phyloP scores from a whole-genome alignment of 306 rosid genomes.

The Amphicarpaea edgeworthii region DNA sequence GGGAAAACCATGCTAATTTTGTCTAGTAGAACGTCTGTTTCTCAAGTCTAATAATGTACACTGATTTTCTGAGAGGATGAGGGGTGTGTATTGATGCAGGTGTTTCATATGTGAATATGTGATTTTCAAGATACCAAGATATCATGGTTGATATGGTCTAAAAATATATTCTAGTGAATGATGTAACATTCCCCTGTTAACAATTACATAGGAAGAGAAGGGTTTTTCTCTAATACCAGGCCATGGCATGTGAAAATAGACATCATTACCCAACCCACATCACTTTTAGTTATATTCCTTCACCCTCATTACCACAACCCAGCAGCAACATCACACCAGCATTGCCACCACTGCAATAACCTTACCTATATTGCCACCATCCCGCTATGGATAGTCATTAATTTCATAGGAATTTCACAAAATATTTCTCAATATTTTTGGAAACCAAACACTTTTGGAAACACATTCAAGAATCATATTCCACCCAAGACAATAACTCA shows the following conservation, averaged over 20 bases:
- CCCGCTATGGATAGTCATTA: background rate
- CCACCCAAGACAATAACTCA: background rate
- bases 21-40: background rate
- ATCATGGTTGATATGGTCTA: background rate
- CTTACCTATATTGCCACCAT: background rate
- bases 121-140: constrained; percentile 20
- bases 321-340: background rate
- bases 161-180: background rate
- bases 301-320: constrained; percentile 11
- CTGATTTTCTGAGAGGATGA: background rate
- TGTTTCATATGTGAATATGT: background rate
- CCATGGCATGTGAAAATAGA: background rate
- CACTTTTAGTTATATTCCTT: constrained; percentile 6
- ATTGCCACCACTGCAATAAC: background rate
- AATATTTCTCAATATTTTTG: background rate
- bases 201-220: background rate
- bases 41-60: constrained; percentile 12
- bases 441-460: constrained; percentile 2
- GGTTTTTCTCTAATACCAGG: background rate
- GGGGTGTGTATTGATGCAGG: background rate
- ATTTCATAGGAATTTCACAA: background rate
- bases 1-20: constrained; percentile 4
- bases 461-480: constrained; percentile 6
- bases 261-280: constrained; percentile 15
- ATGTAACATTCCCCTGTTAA: background rate